Base-by-base conservation (phyloP, 164 flowering plant species). In the Echeveria elegans region DNA sequence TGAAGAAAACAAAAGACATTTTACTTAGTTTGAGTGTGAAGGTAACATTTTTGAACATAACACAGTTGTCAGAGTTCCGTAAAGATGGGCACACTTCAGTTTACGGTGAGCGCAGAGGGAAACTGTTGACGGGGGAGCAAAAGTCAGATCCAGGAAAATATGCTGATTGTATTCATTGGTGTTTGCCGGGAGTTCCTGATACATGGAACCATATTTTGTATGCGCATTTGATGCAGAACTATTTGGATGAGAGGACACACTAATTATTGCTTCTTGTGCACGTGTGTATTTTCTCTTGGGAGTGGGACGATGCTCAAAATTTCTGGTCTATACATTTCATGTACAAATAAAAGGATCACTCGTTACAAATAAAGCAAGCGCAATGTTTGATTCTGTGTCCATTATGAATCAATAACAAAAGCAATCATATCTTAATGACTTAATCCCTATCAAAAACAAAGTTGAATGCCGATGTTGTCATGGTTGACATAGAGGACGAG, bases 131-230 rank as follows among this genome's bases (percentile, higher is more conserved):
- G 1, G 85, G 69, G 50, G 87, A 93, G 69, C 85, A 93, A 73
- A 86, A 80, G 77, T 64, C 90, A 0, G 82, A 93, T 53, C 98
- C 96, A 0, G 82, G 82, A 56, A 80, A 53, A 38, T 85, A 60
- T 72, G 94, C 92, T 0, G 98, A 93, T 72, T 93, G 98, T 81
- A 88, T 93, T 32, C 96, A 93, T 66, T 93, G 98, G 98, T 93
- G 98, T 68, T 83, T 93, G 59, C 98, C 97, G 11, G 37, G 37
- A 34, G 37, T 34, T 34, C 37, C 37, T 34, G 37, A 34, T 34
- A 34, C 37, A 3, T 34, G 37, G 37, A 34, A 34, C 7, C 5
- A 34, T 3, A 34, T 34, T 7, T 34, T 34, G 37, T 34, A 34
- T 34, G 37, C 37, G 37, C 37, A 34, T 34, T 34, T 34, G 7